phyloP scores from a whole-genome alignment of 139 green algal species.

The Helicosporidium sp. region DNA sequence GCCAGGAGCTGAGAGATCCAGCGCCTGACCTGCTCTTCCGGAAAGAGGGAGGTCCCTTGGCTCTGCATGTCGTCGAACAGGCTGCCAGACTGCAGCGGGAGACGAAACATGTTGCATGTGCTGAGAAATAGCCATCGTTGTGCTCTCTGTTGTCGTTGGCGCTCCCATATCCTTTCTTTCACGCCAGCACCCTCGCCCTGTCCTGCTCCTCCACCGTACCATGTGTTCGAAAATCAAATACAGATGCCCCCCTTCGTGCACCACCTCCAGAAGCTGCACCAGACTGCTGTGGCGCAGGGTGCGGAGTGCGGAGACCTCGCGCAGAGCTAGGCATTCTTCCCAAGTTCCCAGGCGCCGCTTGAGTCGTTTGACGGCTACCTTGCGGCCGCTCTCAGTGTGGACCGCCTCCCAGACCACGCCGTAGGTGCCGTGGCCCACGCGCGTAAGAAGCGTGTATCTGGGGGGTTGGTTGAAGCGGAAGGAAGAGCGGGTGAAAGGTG shows the following conservation, averaged over 20 bases:
- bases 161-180: too few relatives aligned
- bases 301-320: conserved; percentile 55
- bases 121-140: neutral
- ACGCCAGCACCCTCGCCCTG: too few relatives aligned
- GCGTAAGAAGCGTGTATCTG: too few relatives aligned
- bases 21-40: conserved; percentile 55
- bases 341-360: conserved; percentile 91
- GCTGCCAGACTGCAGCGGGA: conserved; percentile 58
- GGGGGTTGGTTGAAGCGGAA: too few relatives aligned
- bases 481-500: too few relatives aligned
- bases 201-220: too few relatives aligned
- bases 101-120: neutral
- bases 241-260: conserved; percentile 84
- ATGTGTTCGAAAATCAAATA: conserved; percentile 95
- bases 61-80: conserved; percentile 90
- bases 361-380: conserved; percentile 97
- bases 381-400: conserved; percentile 71
- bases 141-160: too few relatives aligned
- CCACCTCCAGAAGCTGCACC: conserved; percentile 91
- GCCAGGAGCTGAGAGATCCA: conserved; percentile 79
- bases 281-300: conserved; percentile 83
- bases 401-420: conserved; percentile 85
- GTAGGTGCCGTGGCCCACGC: conserved; percentile 91
- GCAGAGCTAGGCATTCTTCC: conserved; percentile 86
- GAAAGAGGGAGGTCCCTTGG: conserved; percentile 52